Evolutionary conservation across 495 filamentous ascomycete species (phyloP).

Genomic region (Extremus antarcticus): DNA sequence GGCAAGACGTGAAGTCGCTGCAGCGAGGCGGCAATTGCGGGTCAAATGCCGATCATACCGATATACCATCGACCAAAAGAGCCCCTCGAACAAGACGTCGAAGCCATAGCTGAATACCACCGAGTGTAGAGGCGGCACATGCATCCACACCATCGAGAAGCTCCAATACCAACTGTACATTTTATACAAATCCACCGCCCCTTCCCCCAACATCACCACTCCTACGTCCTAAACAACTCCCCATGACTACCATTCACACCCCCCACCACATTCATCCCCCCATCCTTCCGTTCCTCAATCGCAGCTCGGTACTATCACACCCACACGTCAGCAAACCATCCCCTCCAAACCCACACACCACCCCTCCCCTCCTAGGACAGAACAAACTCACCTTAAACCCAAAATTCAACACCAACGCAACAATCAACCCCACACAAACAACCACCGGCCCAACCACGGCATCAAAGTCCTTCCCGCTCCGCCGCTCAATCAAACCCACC

Average conservation of each 20-base stretch:
- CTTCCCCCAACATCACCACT: no score
- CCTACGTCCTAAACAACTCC: no score
- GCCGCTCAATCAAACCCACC: constrained; percentile 62
- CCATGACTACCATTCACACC: background rate
- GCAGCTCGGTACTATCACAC: background rate
- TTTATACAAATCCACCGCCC: no score
- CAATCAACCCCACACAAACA: constrained; percentile 65
- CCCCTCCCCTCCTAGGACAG: background rate
- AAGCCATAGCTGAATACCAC: no score
- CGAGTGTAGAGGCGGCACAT: no score
- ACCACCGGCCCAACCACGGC: constrained; percentile 73
- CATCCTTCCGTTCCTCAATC: background rate
- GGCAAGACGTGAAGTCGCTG: no score
- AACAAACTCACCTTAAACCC: constrained; percentile 50
- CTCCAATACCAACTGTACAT: no score
- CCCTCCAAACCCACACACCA: background rate
- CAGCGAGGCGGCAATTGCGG: no score
- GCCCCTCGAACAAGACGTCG: no score
- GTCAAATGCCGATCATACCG: no score
- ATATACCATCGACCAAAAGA: no score
- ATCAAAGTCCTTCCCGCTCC: constrained; percentile 89
- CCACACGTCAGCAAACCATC: background rate
- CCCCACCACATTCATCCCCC: background rate
- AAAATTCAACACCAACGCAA: constrained; percentile 81
- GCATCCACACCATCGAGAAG: no score